Conservation (phyloP, 805 yeast genomes). For the Kuraishia floccosa region DNA sequence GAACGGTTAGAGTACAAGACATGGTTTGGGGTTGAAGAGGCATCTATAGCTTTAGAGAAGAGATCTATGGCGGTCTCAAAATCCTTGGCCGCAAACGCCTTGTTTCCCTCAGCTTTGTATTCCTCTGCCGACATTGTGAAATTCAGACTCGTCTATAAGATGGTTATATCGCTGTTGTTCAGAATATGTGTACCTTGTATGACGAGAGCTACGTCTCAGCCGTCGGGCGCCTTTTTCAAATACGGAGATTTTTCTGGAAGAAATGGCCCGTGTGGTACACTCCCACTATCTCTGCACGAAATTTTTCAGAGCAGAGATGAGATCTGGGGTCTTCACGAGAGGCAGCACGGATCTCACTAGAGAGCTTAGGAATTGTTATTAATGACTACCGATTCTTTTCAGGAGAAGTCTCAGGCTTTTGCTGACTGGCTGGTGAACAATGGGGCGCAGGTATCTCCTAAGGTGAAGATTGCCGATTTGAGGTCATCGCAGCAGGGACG, state of each 20-base stretch:
- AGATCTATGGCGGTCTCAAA: slow-evolving; percentile 67
- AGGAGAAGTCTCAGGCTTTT: too few species aligned
- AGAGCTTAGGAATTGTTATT: too few species aligned
- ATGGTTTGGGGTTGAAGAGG: slow-evolving; percentile 75
- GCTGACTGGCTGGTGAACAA: too few species aligned
- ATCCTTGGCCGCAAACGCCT: slow-evolving; percentile 83
- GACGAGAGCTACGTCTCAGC: neutral
- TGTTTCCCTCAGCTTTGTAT: slow-evolving; percentile 86
- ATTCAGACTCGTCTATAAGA: neutral
- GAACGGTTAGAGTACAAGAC: slow-evolving; percentile 92
- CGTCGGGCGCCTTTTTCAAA: too few species aligned
- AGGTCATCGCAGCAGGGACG: slow-evolving; percentile 59
- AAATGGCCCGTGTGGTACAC: too few species aligned
- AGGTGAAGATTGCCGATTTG: slow-evolving; percentile 50
- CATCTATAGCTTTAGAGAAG: slow-evolving; percentile 82
- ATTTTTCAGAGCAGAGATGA: too few species aligned
- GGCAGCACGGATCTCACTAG: too few species aligned
- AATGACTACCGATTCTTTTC: too few species aligned
- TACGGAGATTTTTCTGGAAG: too few species aligned
- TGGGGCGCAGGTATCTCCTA: too few species aligned
- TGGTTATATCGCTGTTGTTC: neutral
- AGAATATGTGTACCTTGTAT: neutral
- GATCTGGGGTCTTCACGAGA: too few species aligned
- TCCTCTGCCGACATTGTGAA: slow-evolving; percentile 52
- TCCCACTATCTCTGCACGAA: too few species aligned